Base-by-base conservation (phyloP, 805 yeast species). In the Lipomyces yamanashiensis region DNA sequence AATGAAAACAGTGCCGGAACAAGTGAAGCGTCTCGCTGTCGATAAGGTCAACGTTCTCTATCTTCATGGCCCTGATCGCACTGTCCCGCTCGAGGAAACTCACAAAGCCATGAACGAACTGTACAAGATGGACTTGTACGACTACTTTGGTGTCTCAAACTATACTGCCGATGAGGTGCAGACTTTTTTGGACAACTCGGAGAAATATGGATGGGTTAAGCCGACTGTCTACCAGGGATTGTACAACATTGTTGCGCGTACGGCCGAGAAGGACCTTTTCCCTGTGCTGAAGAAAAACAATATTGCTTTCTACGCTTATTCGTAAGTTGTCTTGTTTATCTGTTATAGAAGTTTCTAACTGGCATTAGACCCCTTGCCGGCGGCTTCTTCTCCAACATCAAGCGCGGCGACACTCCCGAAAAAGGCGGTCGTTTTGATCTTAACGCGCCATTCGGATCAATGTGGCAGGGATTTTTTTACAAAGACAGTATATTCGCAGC, bases 81-180 rank as follows among this genome's bases (percentile, higher is more conserved):
- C 59, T 1, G 67, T 70, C 1, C 73, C 72, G 1, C 61, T 69
- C 34, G 72, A 68, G 54, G 72, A 71, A 47, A 70, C 74, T 6
- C 61, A 68, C 17, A 66, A 67, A 51, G 64, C 71, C 23, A 65
- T 71, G n/a, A 56, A 69, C 39, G 69, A 62, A 12, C 61, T 72
- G 36, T 64, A 70, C 58, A 47, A 67, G 54, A 55, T 61, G 50
- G 74, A 73, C 13, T 65, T 63, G 53, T 72, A 68, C 68, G 54
- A 64, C 48, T 45, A 57, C 23, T 70, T 71, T 48, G 74, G 74
- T 15, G 34, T 72, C 15, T 71, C 73, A 12, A 72, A 72, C 66
- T 72, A 51, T 53, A 19, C 68, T 1, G 64, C 71, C 8, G 62
- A 50, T 21, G 73, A 68, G 13, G 74, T 71, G 28, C 51, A 62